These are phyloP conservation scores for Ustulina deusta DNA, from an alignment of 2,329 filamentous ascomycete genomes.

Conservation along the genomic window DNA sequence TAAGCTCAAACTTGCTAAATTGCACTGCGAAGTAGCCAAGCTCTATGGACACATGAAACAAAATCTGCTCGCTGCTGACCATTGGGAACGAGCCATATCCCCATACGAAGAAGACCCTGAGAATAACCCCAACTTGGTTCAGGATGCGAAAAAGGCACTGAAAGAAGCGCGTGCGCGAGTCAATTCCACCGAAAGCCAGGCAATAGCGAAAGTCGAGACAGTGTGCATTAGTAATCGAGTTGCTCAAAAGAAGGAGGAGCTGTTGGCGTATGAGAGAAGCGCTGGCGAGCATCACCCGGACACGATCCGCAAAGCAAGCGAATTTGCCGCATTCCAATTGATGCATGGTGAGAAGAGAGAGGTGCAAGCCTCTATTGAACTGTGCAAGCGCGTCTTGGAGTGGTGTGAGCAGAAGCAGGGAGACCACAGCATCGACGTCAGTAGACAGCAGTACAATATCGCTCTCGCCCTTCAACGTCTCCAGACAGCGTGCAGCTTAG, in stretches of 20 bases:
- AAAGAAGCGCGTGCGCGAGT: background rate
- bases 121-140: background rate
- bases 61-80: background rate
- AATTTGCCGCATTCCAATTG: too few species aligned
- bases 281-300: background rate
- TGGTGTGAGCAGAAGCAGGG: too few species aligned
- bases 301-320: too few species aligned
- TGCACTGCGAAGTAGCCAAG: slow-evolving; percentile 8
- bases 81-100: background rate
- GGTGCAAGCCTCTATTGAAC: too few species aligned
- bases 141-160: slow-evolving; percentile 1
- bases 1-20: background rate
- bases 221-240: background rate
- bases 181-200: background rate
- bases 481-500: background rate
- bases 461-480: background rate
- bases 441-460: background rate
- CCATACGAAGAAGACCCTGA: background rate
- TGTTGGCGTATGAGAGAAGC: background rate
- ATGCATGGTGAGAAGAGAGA: too few species aligned
- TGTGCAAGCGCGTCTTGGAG: too few species aligned
- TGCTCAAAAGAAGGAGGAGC: background rate
- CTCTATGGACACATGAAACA: background rate
- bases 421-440: background rate
- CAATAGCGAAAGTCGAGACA: background rate